A percentile compares a stretch with the other conserved stretches of the same genome.
phyloP scores from a whole-genome alignment of 768 basidiomycete species.

The Mycena capillaripes region DNA sequence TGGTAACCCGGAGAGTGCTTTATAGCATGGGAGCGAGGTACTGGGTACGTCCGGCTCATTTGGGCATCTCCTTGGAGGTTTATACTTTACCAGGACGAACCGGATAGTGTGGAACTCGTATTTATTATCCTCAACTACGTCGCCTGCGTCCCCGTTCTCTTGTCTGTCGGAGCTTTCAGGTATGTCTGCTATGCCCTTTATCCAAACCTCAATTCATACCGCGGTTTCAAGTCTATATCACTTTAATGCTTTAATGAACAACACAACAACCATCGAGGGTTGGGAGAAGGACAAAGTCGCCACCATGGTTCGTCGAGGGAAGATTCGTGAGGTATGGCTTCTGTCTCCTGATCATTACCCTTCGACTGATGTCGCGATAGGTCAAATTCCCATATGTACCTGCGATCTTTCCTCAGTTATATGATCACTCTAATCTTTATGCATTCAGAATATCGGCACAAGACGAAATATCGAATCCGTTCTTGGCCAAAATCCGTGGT shows the following conservation, averaged over 20 bases:
- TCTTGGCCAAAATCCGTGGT: constrained; percentile 78
- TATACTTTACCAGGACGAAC: constrained; percentile 69
- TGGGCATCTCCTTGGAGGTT: neutral
- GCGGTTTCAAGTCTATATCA: constrained; percentile 79
- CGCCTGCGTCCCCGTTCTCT: constrained; percentile 85
- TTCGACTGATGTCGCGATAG: constrained; percentile 50
- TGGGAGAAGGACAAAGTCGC: constrained; percentile 98
- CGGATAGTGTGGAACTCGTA: constrained; percentile 77
- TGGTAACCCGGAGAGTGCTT: constrained; percentile 80
- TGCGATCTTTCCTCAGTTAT: constrained; percentile 22
- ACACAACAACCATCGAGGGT: constrained; percentile 96
- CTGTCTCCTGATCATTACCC: neutral
- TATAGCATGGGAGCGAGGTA: constrained; percentile 56
- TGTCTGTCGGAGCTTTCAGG: constrained; percentile 95
- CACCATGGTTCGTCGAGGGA: constrained; percentile 85
- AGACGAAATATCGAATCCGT: constrained; percentile 82
- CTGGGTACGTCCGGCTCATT: constrained; percentile 60
- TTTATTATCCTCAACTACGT: constrained; percentile 92
- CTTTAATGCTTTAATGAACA: constrained; percentile 79
- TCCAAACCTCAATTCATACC: neutral
- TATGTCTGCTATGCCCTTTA: constrained; percentile 40
- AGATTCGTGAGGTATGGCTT: constrained; percentile 77
- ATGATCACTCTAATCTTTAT: constrained; percentile 19
- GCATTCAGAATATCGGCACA: constrained; percentile 81
- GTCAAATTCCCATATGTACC: constrained; percentile 94